A percentile compares a stretch with the other conserved stretches of the same genome.
Evolutionary conservation across 139 green algal genomes (phyloP).

Genomic region (Diplosphaera chodatii): DNA sequence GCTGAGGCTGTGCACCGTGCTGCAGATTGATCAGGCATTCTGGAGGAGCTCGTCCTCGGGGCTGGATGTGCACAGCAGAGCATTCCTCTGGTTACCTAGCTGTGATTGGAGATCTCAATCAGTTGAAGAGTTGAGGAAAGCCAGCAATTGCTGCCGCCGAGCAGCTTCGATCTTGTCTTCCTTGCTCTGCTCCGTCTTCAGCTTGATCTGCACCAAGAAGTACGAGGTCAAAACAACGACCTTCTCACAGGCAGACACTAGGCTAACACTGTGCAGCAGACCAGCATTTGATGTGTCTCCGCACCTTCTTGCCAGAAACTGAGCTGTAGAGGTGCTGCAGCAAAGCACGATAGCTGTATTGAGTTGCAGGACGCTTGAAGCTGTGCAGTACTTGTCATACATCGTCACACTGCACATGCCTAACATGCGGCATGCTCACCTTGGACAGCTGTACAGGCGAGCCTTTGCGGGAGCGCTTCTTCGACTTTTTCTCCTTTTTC

Average conservation of each 20-base stretch:
- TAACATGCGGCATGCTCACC: neutral
- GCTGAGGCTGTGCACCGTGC: too few relatives aligned
- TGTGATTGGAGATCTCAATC: too few relatives aligned
- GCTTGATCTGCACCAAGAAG: conserved; percentile 7
- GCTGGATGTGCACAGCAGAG: neutral
- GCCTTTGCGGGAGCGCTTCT: neutral
- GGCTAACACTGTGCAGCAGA: too few relatives aligned
- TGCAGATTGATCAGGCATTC: too few relatives aligned
- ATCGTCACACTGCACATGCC: neutral
- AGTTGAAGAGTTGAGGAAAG: neutral
- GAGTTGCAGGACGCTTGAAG: too few relatives aligned
- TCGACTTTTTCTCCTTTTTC: too few relatives aligned
- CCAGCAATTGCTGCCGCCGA: conserved; percentile 1
- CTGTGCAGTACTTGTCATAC: neutral
- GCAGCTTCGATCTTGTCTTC: conserved; percentile 1
- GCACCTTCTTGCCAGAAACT: conserved; percentile 10
- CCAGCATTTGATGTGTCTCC: neutral
- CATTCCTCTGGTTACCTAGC: neutral
- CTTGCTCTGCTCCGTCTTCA: conserved; percentile 6
- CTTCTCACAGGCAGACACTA: neutral
- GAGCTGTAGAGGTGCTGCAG: conserved; percentile 6
- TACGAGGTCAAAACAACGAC: too few relatives aligned
- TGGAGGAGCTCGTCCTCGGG: neutral
- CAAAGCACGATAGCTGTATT: neutral
- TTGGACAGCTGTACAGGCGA: conserved; percentile 13